Conservation (phyloP, 257 asterid species). For the Gardenia jasminoides region DNA sequence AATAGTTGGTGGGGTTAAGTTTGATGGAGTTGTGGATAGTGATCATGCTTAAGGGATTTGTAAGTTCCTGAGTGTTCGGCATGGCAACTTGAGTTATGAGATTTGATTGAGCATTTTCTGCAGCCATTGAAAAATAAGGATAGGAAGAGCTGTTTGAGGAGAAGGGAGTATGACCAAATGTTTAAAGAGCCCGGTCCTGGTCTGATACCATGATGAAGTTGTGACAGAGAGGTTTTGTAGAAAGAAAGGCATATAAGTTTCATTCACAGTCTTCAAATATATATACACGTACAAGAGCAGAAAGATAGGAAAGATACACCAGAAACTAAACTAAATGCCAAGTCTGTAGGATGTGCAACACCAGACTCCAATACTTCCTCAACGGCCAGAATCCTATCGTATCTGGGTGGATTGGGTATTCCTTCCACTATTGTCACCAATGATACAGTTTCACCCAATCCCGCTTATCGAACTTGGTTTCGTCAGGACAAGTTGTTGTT, state of each 20-base stretch:
- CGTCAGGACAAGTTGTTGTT: conserved; percentile 9
- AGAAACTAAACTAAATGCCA: no score
- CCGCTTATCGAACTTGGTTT: neutral
- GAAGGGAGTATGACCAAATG: neutral
- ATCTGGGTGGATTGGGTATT: no score
- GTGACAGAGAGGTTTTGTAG: neutral
- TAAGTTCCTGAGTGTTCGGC: neutral
- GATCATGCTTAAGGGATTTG: neutral
- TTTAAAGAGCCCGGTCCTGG: neutral
- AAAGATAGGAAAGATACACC: no score
- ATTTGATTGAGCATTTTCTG: neutral
- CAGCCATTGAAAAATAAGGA: neutral
- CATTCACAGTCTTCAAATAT: no score
- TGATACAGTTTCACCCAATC: neutral
- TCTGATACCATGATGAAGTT: neutral
- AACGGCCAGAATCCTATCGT: no score
- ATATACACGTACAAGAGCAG: no score
- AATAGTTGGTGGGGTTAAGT: conserved; percentile 2
- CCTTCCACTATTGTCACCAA: neutral
- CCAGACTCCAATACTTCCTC: no score
- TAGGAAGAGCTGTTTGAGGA: neutral
- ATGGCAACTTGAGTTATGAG: neutral
- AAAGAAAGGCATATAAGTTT: no score
- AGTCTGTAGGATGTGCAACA: no score
- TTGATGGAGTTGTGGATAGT: neutral